Evolutionary conservation across 768 basidiomycete genomes (phyloP).

Genomic region (Cytidiella melzeri): DNA sequence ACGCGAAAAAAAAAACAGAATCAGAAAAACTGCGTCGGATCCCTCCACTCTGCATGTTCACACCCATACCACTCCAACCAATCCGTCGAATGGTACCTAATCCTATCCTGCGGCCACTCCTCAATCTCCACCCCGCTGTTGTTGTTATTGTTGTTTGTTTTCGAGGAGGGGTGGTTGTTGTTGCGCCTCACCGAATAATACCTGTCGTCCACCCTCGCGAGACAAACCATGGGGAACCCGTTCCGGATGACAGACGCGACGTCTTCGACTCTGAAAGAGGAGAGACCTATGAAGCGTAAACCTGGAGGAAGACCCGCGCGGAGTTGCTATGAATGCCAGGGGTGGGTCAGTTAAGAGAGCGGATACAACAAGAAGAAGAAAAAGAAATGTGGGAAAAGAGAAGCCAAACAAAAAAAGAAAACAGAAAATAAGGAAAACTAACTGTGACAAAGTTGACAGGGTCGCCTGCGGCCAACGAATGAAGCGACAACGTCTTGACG

Average conservation of each 20-base stretch:
- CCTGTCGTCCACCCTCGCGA: constrained; percentile 46
- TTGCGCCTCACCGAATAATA: constrained; percentile 45
- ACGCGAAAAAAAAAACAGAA: neutral
- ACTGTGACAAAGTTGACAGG: constrained; percentile 24
- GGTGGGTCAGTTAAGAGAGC: neutral
- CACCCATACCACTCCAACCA: constrained; percentile 66
- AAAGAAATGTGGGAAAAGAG: no score
- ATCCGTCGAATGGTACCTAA: constrained; percentile 45
- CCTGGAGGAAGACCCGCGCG: constrained; percentile 48
- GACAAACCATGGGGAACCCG: constrained; percentile 56
- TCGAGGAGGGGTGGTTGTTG: constrained; percentile 1
- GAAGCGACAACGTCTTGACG: constrained; percentile 24
- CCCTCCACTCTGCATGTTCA: constrained; percentile 41
- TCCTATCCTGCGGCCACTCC: constrained; percentile 50
- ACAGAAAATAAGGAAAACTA: constrained; percentile 5
- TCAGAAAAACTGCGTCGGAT: constrained; percentile 22
- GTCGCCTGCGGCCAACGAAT: constrained; percentile 20
- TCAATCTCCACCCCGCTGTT: constrained; percentile 43
- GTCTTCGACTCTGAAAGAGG: constrained; percentile 30
- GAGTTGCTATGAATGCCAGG: constrained; percentile 19
- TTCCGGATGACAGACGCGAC: constrained; percentile 43
- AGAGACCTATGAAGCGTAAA: constrained; percentile 50
- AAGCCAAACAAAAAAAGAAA: no score
- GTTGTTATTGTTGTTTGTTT: no score
- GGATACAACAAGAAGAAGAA: no score